Conservation (phyloP, 148 eudicot genomes). For the Rhododendron molle region DNA sequence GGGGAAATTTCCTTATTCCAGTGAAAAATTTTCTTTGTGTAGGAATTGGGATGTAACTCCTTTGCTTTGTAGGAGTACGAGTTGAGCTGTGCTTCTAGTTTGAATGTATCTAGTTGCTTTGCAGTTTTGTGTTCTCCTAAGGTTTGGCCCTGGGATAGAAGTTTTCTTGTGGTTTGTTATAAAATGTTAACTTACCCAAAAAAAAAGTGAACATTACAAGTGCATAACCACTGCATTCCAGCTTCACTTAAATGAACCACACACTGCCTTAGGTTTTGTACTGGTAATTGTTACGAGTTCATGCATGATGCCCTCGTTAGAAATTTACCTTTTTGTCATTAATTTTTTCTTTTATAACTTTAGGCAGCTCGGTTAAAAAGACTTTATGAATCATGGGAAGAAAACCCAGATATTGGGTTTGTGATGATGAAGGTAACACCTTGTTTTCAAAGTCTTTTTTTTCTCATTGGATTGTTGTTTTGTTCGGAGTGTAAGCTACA, state of each 20-base stretch:
- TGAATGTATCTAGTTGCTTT: no score
- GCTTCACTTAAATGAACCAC: neutral
- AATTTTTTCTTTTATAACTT: neutral
- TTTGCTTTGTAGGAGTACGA: no score
- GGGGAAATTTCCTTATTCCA: no score
- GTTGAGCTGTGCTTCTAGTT: no score
- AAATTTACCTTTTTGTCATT: neutral
- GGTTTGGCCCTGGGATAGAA: no score
- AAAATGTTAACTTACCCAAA: no score
- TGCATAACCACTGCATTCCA: neutral
- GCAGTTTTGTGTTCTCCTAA: no score
- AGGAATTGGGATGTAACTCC: no score
- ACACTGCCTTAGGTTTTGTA: neutral
- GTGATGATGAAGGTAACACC: slow-evolving; percentile 73
- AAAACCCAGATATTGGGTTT: slow-evolving; percentile 81
- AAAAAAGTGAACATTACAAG: neutral
- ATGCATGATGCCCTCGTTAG: neutral
- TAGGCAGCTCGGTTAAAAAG: slow-evolving; percentile 72
- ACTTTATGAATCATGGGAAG: slow-evolving; percentile 92
- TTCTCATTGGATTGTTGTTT: neutral
- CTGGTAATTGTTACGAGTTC: neutral
- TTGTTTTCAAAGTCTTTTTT: neutral
- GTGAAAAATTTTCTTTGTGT: no score
- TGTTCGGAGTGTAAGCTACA: slow-evolving; percentile 11
- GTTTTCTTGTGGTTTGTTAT: no score